Conservation (phyloP, 257 asterid genomes). For the Nicotiana attenuata region DNA sequence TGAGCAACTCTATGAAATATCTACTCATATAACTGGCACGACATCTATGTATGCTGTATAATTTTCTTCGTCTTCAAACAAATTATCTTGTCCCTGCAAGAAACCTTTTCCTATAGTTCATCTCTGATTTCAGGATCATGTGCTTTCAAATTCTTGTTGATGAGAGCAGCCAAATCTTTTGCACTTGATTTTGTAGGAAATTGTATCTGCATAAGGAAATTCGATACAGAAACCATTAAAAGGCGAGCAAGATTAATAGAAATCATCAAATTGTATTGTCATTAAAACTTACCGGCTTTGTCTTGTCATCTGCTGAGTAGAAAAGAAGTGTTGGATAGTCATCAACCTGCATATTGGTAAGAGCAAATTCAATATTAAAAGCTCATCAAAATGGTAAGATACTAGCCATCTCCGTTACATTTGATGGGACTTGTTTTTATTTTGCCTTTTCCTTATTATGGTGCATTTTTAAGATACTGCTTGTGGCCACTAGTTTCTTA, state of each 20-base stretch:
- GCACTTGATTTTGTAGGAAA: slow-evolving; percentile 57
- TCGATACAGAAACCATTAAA: neutral
- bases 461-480: neutral
- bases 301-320: slow-evolving; percentile 65
- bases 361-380: neutral
- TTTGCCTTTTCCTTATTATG: neutral
- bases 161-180: slow-evolving; percentile 70
- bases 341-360: slow-evolving; percentile 50
- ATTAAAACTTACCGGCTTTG: slow-evolving; percentile 47
- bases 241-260: neutral
- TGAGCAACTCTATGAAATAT: neutral
- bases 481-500: neutral
- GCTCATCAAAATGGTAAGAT: neutral
- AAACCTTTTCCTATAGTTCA: slow-evolving; percentile 48
- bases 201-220: slow-evolving; percentile 40
- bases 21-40: neutral
- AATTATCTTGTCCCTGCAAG: neutral
- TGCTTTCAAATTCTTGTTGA: slow-evolving; percentile 61
- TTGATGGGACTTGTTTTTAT: neutral
- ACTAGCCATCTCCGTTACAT: neutral
- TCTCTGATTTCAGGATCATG: slow-evolving; percentile 49
- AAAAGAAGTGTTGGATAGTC: slow-evolving; percentile 76
- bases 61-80: neutral
- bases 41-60: neutral
- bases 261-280: neutral